phyloP scores from a whole-genome alignment of 2,329 filamentous ascomycete genomes.

The Microascus cirrosus region DNA sequence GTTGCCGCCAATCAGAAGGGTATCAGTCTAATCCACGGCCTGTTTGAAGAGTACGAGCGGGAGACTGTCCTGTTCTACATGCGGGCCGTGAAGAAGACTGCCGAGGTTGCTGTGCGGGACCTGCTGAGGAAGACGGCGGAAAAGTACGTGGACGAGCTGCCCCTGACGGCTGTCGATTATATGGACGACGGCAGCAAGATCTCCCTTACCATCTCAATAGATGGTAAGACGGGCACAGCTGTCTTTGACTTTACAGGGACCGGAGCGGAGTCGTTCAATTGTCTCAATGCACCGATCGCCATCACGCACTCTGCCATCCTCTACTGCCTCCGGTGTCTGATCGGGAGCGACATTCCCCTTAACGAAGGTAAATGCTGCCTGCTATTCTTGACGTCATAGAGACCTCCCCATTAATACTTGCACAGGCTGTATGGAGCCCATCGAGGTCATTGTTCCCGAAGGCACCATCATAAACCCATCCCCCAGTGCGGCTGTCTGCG shows the following conservation, averaged over 20 bases:
- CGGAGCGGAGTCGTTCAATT: slow-evolving; percentile 20
- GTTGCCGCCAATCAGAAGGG: slow-evolving; percentile 81
- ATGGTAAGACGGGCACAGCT: slow-evolving; percentile 16
- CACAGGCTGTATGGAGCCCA: slow-evolving; percentile 55
- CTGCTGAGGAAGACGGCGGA: neutral
- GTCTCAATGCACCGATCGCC: slow-evolving; percentile 23
- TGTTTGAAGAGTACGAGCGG: slow-evolving; percentile 57
- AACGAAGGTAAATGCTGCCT: slow-evolving; percentile 56
- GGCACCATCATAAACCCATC: slow-evolving; percentile 65
- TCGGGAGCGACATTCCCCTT: slow-evolving; percentile 71
- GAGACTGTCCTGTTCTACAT: slow-evolving; percentile 75
- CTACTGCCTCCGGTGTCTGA: slow-evolving; percentile 72
- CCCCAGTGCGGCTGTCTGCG: slow-evolving; percentile 68
- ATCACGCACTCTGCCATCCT: slow-evolving; percentile 54
- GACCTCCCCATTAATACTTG: neutral
- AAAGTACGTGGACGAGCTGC: neutral
- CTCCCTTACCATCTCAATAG: slow-evolving; percentile 18
- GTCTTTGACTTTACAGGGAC: slow-evolving; percentile 24
- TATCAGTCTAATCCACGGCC: slow-evolving; percentile 33
- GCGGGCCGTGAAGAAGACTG: slow-evolving; percentile 71
- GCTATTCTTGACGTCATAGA: neutral
- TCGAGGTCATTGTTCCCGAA: slow-evolving; percentile 62
- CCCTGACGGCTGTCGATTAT: slow-evolving; percentile 17
- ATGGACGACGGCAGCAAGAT: slow-evolving; percentile 25
- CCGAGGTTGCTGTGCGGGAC: slow-evolving; percentile 31